Conservation (phyloP, 352 stramenopile genomes). For the Phytophthora foliorum region DNA sequence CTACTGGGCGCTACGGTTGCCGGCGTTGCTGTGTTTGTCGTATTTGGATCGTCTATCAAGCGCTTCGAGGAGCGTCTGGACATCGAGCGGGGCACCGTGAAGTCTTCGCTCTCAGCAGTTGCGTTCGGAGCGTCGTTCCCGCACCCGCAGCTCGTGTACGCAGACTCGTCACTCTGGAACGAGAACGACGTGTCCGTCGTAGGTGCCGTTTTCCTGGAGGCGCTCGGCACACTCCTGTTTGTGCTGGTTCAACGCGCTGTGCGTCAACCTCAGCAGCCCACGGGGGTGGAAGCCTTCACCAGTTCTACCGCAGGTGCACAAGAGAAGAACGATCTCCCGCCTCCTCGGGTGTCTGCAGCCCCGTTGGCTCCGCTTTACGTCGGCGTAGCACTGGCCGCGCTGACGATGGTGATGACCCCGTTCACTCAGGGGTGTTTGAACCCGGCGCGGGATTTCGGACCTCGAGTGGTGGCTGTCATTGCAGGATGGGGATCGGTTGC, state of each 20-base stretch:
- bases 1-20: conserved; percentile 59
- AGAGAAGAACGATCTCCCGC: conserved; percentile 15
- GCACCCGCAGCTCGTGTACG: conserved; percentile 52
- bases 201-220: conserved; percentile 64
- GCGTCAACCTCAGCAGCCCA: conserved; percentile 36
- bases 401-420: conserved; percentile 67
- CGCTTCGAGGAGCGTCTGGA: conserved; percentile 57
- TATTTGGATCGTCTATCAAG: conserved; percentile 62
- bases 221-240: conserved; percentile 66
- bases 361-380: conserved; percentile 58
- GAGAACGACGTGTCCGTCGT: conserved; percentile 44
- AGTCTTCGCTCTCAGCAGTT: conserved; percentile 65
- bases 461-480: conserved; percentile 63
- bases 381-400: conserved; percentile 51
- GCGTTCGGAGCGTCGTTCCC: conserved; percentile 80
- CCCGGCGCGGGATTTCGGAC: conserved; percentile 81
- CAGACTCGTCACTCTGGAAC: conserved; percentile 11
- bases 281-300: conserved; percentile 30
- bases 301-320: conserved; percentile 5
- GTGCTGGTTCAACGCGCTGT: conserved; percentile 71
- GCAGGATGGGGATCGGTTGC: conserved; percentile 65
- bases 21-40: conserved; percentile 47
- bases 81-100: conserved; percentile 40
- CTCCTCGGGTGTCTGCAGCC: conserved; percentile 17
- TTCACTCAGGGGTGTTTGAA: conserved; percentile 83